Evolutionary conservation across 164 flowering plant species (phyloP), one percentile per base, ranked within the genome.

Genomic region (Akebia trifoliata): DNA sequence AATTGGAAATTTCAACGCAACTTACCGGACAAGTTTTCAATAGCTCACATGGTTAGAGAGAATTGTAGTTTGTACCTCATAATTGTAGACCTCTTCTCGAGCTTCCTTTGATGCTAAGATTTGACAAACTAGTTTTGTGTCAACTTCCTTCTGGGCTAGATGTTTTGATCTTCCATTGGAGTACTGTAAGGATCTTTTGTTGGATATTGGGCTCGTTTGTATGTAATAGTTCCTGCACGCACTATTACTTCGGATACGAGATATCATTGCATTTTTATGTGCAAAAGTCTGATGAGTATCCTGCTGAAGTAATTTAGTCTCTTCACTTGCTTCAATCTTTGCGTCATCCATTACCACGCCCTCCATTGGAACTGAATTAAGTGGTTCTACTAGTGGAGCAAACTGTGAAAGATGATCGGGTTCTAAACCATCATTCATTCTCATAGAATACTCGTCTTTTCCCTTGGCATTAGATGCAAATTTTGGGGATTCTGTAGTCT

Each of bases 71-170:
- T n/a, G 36, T 83, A 88, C 98, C 95, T 92, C 98, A 60, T 54
- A 72, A 38, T 50, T 67, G 34, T 72, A 37, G 40, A 89, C 64
- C 66, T 92, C 98, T 20, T 86, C 85, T 73, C 66, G 75, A 46
- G 84, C 91, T 75, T 85, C 80, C 59, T 76, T 73, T 10, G 79
- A 74, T 62, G 72, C 67, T 44, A 89, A 71, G 35, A 79, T 71
- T 14, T 72, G 74, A 55, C 68, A 71, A 59, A 84, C 78, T 63
- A 56, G 48, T 62, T 80, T 81, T 9, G 73, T 72, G 67, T 87
- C 79, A 35, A 84, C 69, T 46, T 81, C 78, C 74, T 82, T 82
- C 47, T 64, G 74, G n/a, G 65, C 56, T 15, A 69, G 40, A 40
- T 56, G 34, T 69, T 87, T 87, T 46, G 67, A 36, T 63, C 61